Base-by-base conservation (phyloP, 2,329 filamentous ascomycete genomes). In the Penicillium concentricum region DNA sequence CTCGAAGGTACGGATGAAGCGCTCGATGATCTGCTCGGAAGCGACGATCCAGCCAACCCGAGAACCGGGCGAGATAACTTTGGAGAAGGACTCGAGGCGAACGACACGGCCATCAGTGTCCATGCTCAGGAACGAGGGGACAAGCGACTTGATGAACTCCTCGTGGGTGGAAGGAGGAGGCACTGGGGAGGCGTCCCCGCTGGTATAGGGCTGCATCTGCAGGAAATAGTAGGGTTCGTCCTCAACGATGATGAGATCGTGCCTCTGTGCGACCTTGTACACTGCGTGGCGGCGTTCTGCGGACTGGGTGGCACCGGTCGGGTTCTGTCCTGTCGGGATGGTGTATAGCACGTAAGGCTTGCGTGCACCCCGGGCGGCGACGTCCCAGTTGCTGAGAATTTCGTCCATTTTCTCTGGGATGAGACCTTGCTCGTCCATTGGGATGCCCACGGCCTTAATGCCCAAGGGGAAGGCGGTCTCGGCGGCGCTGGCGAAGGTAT, bases 211-310 rank as follows among this genome's bases (percentile, higher is more conserved):
- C 65, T 90, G 85, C 84, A 87, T 87, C 69, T 96, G 92, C 35
- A 96, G 81, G 78, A 93, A 96, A 76, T 95, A 96, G 78, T 96
- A 96, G 1, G 92, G 92, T 72, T 96, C 92, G 71, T 96, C 92
- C 77, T 97, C 92, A 64, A 96, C 78, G 69, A 97, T 92, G 77
- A 85, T 89, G 39, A 96, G 69, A 69, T 96, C 90, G 74, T 96
- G 91, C 76, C 91, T 91, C 71, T 88, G 87, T 32, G 88, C 89
- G 15, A 96, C 82, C 35, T 80, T 80, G 75, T 96, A 96, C 44
- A 96, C 81, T 22, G 85, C 88, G 62, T 81, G 80, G 51, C 92
- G 81, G 55, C 92, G 81, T 69, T 86, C 79, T 5, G 76, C 72
- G 39, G 86, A 82, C 72, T 93, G 90, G 4, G 92, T 96, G 12